Conservation (phyloP, 2,329 filamentous ascomycete species). For the Claviceps maximensis region DNA sequence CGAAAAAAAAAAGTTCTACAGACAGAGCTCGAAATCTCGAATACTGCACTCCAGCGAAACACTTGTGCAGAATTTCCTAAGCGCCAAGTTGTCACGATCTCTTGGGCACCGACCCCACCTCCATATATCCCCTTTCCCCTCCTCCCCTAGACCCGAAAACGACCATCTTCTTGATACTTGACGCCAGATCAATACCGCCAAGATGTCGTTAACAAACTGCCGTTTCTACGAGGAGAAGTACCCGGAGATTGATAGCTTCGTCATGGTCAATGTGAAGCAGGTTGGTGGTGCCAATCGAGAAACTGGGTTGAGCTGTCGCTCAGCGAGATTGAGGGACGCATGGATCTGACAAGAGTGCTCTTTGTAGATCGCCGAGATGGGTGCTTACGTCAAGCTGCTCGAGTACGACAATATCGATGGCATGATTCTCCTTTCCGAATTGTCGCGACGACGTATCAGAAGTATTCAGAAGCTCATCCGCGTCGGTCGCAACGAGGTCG, state of each 20-base stretch:
- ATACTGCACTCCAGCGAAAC: not conserved
- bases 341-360: conserved; percentile 7
- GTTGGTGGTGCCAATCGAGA: conserved; percentile 42
- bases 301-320: not conserved
- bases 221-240: conserved; percentile 97
- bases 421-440: conserved; percentile 97
- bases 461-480: conserved; percentile 98
- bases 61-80: not conserved
- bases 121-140: not conserved
- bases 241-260: conserved; percentile 91
- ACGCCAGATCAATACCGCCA: conserved; percentile 45
- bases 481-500: conserved; percentile 95
- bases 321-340: not conserved
- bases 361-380: conserved; percentile 91
- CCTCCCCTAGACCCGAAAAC: conserved; percentile 7
- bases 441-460: conserved; percentile 94
- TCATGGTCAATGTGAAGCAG: conserved; percentile 99
- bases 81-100: not conserved
- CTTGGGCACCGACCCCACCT: conserved; percentile 20
- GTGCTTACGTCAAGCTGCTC: conserved; percentile 96
- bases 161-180: conserved; percentile 12
- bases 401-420: conserved; percentile 99
- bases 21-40: not conserved
- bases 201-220: conserved; percentile 90
- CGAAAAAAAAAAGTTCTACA: not conserved